These are phyloP conservation scores for Hypholoma sublateritium DNA, from an alignment of 768 basidiomycete genomes.

Conservation along the genomic window DNA sequence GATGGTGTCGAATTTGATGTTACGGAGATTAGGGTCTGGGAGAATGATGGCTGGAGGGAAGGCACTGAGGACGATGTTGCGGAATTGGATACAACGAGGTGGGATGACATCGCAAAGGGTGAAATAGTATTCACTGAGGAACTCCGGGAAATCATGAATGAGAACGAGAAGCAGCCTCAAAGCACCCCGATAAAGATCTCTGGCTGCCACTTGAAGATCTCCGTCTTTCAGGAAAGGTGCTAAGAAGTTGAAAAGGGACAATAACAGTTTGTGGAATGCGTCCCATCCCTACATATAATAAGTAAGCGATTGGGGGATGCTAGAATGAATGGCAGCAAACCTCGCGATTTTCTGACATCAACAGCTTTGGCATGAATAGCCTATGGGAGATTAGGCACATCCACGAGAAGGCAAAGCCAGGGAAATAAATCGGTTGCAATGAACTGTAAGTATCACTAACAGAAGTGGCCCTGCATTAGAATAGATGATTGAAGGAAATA, in stretches of 20 bases:
- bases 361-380: constrained; percentile 94
- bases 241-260: constrained; percentile 95
- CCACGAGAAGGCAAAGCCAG: constrained; percentile 98
- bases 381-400: constrained; percentile 94
- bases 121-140: constrained; percentile 96
- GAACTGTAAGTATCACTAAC: constrained; percentile 92
- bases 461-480: constrained; percentile 13
- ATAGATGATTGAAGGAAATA: background rate
- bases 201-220: constrained; percentile 75
- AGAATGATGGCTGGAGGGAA: constrained; percentile 82
- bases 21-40: constrained; percentile 84
- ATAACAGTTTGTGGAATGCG: constrained; percentile 90
- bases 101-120: constrained; percentile 94
- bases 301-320: constrained; percentile 3
- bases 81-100: constrained; percentile 88
- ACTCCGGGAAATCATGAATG: constrained; percentile 98
- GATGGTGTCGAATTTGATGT: constrained; percentile 69
- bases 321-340: constrained; percentile 34
- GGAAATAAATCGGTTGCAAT: constrained; percentile 94
- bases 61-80: constrained; percentile 95
- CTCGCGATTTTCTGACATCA: constrained; percentile 86
- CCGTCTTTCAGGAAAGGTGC: constrained; percentile 86
- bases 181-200: constrained; percentile 88
- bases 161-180: constrained; percentile 91
- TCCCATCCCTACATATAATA: constrained; percentile 72